A percentile compares a stretch with the other conserved stretches of the same genome.
These are phyloP conservation scores for Metarhizium album DNA, from an alignment of 2,329 filamentous ascomycete genomes.

Conservation along the genomic window DNA sequence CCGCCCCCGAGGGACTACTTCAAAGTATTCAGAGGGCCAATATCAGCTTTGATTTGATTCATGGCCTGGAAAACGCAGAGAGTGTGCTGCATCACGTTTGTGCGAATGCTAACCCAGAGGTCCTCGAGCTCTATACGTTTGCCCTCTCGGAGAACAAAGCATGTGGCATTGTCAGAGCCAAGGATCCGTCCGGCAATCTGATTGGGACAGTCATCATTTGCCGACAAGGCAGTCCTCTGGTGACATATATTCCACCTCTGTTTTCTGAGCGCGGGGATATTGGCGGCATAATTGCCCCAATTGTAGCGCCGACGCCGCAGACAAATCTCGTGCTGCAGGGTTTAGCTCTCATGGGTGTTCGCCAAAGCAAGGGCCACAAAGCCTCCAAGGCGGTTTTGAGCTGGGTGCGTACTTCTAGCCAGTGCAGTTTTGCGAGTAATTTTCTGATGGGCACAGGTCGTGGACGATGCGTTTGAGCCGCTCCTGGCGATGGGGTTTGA, in stretches of 20 bases:
- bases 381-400: slow-evolving; percentile 64
- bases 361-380: slow-evolving; percentile 71
- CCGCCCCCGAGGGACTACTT: slow-evolving; percentile 64
- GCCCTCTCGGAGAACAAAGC: slow-evolving; percentile 60
- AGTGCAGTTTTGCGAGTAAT: no score
- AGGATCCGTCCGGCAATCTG: slow-evolving; percentile 54
- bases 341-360: slow-evolving; percentile 66
- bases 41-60: slow-evolving; percentile 73
- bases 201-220: slow-evolving; percentile 74
- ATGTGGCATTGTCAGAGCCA: slow-evolving; percentile 76
- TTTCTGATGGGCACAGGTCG: slow-evolving; percentile 36
- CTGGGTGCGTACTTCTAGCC: slow-evolving; percentile 49
- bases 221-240: slow-evolving; percentile 56
- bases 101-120: slow-evolving; percentile 62
- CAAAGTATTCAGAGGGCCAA: slow-evolving; percentile 62
- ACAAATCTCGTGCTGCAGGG: slow-evolving; percentile 64
- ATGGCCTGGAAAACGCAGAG: slow-evolving; percentile 66
- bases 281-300: slow-evolving; percentile 70
- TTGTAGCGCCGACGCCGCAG: slow-evolving; percentile 60
- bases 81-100: slow-evolving; percentile 65
- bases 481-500: slow-evolving; percentile 72
- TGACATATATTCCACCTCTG: slow-evolving; percentile 59
- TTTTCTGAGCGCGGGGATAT: slow-evolving; percentile 47
- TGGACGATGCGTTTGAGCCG: slow-evolving; percentile 62
- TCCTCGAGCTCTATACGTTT: slow-evolving; percentile 68